Conservation (phyloP, 805 yeast genomes). For the Starmerella etchellsii region DNA sequence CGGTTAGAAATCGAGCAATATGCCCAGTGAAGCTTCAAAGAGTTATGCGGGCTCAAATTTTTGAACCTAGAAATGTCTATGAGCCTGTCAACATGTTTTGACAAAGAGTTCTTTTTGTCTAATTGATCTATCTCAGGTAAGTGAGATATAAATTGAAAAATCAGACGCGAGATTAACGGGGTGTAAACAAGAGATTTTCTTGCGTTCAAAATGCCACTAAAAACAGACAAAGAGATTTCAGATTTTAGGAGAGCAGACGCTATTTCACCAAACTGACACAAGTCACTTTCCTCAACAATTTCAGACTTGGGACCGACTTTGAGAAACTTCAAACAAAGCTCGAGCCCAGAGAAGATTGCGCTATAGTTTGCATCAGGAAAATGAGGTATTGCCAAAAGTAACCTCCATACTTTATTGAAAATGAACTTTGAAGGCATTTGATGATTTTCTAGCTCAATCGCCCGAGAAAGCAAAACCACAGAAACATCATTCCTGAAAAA, state of each 20-base stretch:
- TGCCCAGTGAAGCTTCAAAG: neutral
- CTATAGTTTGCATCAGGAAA: neutral
- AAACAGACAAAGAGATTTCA: neutral
- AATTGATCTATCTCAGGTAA: neutral
- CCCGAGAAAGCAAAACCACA: constrained; percentile 4
- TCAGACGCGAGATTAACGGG: neutral
- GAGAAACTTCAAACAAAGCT: neutral
- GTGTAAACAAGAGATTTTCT: neutral
- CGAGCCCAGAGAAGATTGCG: neutral
- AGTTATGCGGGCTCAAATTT: neutral
- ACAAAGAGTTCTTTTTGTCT: neutral
- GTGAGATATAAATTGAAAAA: neutral
- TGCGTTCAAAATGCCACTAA: neutral
- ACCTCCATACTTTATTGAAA: constrained; percentile 2
- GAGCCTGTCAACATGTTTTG: neutral
- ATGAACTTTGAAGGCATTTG: constrained; percentile 1
- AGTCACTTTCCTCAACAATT: neutral
- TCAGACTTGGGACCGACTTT: neutral
- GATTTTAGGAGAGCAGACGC: neutral
- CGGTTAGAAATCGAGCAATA: neutral
- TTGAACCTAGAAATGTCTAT: neutral
- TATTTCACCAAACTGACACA: neutral
- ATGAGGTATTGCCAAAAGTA: neutral
- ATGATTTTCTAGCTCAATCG: constrained; percentile 4
- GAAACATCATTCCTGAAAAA: neutral